Percentiles rank a stretch among this genome's conserved stretches.
Evolutionary conservation across 768 basidiomycete genomes (phyloP).

Genomic region (Collybia mongolica): DNA sequence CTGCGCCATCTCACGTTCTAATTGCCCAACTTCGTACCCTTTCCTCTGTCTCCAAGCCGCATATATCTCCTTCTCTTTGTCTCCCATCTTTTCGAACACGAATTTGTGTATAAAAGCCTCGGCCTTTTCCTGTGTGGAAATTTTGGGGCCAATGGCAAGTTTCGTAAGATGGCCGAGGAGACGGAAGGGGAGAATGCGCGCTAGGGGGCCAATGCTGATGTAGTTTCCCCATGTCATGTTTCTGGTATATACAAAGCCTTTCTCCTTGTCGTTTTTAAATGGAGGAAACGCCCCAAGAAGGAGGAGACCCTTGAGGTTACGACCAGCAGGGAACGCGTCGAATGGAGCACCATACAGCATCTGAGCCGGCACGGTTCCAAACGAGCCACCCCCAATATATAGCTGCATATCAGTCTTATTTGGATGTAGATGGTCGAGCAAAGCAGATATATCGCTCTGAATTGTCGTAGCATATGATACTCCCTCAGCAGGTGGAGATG

Average conservation of each 20-base stretch:
- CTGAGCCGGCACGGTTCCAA: constrained; percentile 45
- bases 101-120: constrained; percentile 32
- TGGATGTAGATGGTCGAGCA: constrained; percentile 40
- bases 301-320: constrained; percentile 36
- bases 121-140: constrained; percentile 33
- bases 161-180: constrained; percentile 23
- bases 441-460: constrained; percentile 31
- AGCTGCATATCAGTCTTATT: constrained; percentile 29
- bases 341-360: constrained; percentile 50
- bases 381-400: constrained; percentile 46
- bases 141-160: constrained; percentile 24
- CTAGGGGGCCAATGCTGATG: constrained; percentile 33
- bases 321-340: constrained; percentile 42
- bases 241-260: constrained; percentile 28
- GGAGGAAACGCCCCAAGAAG: constrained; percentile 40
- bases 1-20: constrained; percentile 32
- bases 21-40: constrained; percentile 37
- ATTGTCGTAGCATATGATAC: constrained; percentile 32
- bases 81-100: constrained; percentile 30
- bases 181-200: constrained; percentile 32
- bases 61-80: constrained; percentile 33
- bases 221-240: constrained; percentile 40
- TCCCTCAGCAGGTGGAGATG: constrained; percentile 30
- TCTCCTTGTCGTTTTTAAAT: constrained; percentile 31
- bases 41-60: constrained; percentile 34